phyloP scores from a whole-genome alignment of 305 asterid genomes.

The Ilex paraguariensis region DNA sequence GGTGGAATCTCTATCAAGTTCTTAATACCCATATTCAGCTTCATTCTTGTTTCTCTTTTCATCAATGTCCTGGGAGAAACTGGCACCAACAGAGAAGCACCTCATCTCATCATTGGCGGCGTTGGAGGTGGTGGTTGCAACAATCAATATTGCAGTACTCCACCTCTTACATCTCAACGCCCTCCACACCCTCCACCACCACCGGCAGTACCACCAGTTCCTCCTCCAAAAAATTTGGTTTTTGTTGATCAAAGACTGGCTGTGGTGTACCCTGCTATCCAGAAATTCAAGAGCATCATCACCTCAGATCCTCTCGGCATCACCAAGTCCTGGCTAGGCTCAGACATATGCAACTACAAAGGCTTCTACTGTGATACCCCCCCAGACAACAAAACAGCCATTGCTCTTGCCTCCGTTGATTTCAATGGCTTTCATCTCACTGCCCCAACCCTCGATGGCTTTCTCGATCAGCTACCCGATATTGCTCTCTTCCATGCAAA shows the following conservation, averaged over 20 bases:
- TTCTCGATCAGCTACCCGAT: slow-evolving; percentile 69
- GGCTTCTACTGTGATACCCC: slow-evolving; percentile 72
- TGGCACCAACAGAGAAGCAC: background rate
- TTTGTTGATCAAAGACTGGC: slow-evolving; percentile 62
- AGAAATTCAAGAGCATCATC: slow-evolving; percentile 48
- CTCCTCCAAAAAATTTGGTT: slow-evolving; percentile 11
- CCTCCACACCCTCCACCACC: background rate
- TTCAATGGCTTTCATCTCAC: slow-evolving; percentile 64
- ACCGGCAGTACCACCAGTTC: slow-evolving; percentile 18
- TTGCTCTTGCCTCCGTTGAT: slow-evolving; percentile 67
- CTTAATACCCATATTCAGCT: background rate
- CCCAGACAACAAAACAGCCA: slow-evolving; percentile 68
- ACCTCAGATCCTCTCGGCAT: slow-evolving; percentile 56
- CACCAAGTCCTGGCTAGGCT: slow-evolving; percentile 57
- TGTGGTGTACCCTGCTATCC: slow-evolving; percentile 52
- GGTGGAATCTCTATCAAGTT: background rate
- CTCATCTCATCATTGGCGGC: slow-evolving; percentile 4
- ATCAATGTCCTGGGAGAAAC: slow-evolving; percentile 2
- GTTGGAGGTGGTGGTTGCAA: slow-evolving; percentile 2
- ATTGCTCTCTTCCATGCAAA: slow-evolving; percentile 76
- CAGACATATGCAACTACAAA: slow-evolving; percentile 52
- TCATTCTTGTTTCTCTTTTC: background rate
- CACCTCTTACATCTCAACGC: too few relatives aligned
- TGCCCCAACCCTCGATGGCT: slow-evolving; percentile 54
- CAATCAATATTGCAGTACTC: background rate